Percentiles rank a stretch among this genome's conserved stretches.
Evolutionary conservation across 2,329 filamentous ascomycete species (phyloP).

Genomic region (Aspergillus sclerotialis): DNA sequence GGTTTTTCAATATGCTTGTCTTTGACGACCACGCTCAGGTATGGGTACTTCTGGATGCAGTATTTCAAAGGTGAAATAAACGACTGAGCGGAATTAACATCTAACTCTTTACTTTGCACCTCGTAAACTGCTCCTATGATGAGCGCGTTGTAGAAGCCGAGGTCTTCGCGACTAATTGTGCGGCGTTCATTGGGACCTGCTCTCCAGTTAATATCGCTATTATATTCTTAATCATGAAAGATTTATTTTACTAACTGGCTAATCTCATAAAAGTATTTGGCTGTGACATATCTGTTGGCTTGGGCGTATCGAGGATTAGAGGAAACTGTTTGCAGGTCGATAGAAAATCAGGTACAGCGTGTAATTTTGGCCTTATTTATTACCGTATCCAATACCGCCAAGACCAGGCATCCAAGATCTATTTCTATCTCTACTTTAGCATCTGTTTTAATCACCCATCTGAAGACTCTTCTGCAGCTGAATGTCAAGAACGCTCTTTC

Average conservation of each 20-base stretch:
- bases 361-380: no score
- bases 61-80: slow-evolving; percentile 26
- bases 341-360: no score
- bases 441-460: no score
- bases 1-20: slow-evolving; percentile 32
- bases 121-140: slow-evolving; percentile 32
- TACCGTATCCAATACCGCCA: no score
- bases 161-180: slow-evolving; percentile 34
- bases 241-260: slow-evolving; percentile 17
- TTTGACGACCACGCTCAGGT: slow-evolving; percentile 30
- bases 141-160: slow-evolving; percentile 36
- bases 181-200: slow-evolving; percentile 36
- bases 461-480: no score
- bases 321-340: no score
- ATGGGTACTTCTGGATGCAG: slow-evolving; percentile 35
- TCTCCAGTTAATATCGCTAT: slow-evolving; percentile 3
- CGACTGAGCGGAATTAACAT: slow-evolving; percentile 13
- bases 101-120: slow-evolving; percentile 7
- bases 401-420: no score
- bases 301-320: not conserved
- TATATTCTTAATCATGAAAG: not conserved
- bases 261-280: slow-evolving; percentile 15
- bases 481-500: no score
- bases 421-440: no score
- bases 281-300: not conserved